A percentile compares a stretch with the other conserved stretches of the same genome.
Evolutionary conservation across 371 early-diverging fungal species (phyloP).

Genomic region (Umbelopsis sp.): DNA sequence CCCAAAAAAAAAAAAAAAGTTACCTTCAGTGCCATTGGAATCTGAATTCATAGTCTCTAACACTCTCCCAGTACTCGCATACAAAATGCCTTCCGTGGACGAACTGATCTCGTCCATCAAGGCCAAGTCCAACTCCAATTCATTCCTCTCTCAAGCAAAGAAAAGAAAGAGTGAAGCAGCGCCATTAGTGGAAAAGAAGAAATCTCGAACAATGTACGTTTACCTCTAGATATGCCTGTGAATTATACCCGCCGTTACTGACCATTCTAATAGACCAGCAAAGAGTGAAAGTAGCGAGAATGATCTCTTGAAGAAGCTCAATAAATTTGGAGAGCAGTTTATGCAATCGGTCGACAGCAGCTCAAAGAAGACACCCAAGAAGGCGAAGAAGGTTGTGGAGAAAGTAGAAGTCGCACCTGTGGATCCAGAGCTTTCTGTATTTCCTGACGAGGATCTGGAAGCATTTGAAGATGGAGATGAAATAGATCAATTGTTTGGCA

Average conservation of each 20-base stretch:
- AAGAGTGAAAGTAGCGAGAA: background rate
- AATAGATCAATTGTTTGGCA: conserved; percentile 4
- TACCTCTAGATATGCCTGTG: background rate
- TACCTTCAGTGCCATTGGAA: background rate
- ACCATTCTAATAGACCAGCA: background rate
- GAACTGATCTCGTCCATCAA: conserved; percentile 12
- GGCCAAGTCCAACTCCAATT: background rate
- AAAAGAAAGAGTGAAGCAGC: background rate
- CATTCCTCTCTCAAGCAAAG: conserved; percentile 1
- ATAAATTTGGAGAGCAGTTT: background rate
- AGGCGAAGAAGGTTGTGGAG: background rate
- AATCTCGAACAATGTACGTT: background rate
- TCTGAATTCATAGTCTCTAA: background rate
- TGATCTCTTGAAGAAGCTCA: background rate
- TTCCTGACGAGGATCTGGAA: background rate
- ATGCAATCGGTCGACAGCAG: conserved; percentile 3
- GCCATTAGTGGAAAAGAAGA: background rate
- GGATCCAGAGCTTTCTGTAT: background rate
- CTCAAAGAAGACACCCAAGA: background rate
- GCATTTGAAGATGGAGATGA: background rate
- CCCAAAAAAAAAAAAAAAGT: conserved; percentile 3
- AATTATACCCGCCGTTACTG: background rate
- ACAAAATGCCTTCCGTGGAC: background rate
- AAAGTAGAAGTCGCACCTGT: background rate
- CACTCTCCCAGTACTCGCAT: background rate